These are phyloP conservation scores for Domatiomyces globalis DNA, from an alignment of 2,329 filamentous ascomycete species.

Conservation along the genomic window DNA sequence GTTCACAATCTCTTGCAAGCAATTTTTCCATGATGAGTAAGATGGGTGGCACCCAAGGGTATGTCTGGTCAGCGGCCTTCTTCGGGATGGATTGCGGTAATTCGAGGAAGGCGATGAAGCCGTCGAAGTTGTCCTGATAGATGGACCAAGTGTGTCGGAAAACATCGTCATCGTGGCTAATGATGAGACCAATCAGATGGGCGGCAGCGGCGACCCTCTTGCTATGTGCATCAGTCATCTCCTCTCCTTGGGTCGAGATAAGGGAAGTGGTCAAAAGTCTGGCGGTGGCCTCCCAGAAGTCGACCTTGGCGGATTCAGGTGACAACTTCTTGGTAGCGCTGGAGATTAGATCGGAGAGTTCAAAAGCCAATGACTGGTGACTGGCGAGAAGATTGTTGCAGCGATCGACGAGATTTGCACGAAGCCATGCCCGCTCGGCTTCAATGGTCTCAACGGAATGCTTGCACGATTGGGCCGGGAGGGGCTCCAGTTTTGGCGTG, in stretches of 20 bases:
- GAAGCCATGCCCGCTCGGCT: constrained; percentile 55
- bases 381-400: constrained; percentile 80
- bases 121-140: constrained; percentile 55
- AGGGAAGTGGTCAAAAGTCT: constrained; percentile 72
- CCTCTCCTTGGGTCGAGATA: constrained; percentile 49
- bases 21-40: constrained; percentile 81
- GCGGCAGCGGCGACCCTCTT: constrained; percentile 80
- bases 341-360: constrained; percentile 73
- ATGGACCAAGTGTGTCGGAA: constrained; percentile 64
- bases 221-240: constrained; percentile 40
- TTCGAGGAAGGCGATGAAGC: constrained; percentile 66
- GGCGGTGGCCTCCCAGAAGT: constrained; percentile 57
- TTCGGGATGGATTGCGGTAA: constrained; percentile 40
- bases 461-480: neutral
- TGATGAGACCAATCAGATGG: constrained; percentile 65
- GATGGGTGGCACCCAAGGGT: constrained; percentile 84
- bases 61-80: constrained; percentile 55
- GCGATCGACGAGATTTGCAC: constrained; percentile 68
- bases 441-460: constrained; percentile 62
- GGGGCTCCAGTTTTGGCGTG: neutral
- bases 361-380: constrained; percentile 78
- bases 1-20: constrained; percentile 76
- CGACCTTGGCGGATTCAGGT: constrained; percentile 40
- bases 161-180: constrained; percentile 70
- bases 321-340: constrained; percentile 51